A percentile compares a stretch with the other conserved stretches of the same genome.
Evolutionary conservation across 495 filamentous ascomycete genomes (phyloP).

Genomic region (Penicillium antarcticum): DNA sequence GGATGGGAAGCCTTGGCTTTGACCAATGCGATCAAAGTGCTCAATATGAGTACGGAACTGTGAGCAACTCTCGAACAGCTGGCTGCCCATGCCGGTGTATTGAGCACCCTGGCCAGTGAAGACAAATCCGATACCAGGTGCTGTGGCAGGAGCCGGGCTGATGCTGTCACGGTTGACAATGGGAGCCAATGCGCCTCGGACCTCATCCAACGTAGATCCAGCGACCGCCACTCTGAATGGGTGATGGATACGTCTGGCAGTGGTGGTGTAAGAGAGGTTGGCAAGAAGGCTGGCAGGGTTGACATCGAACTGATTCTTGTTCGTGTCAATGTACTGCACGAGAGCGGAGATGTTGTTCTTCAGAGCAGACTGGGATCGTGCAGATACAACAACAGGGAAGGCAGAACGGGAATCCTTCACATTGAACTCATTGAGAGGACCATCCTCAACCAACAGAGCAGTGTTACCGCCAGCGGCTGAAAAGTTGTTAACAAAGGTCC

Average conservation of each 20-base stretch:
- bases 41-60: constrained; percentile 70
- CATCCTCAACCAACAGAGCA: constrained; percentile 53
- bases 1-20: constrained; percentile 65
- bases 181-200: constrained; percentile 27
- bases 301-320: constrained; percentile 40
- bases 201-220: constrained; percentile 37
- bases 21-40: constrained; percentile 64
- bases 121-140: constrained; percentile 55
- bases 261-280: constrained; percentile 72
- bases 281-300: constrained; percentile 37
- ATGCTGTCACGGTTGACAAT: constrained; percentile 25
- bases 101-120: constrained; percentile 56
- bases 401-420: constrained; percentile 52
- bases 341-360: constrained; percentile 53
- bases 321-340: constrained; percentile 47
- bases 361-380: constrained; percentile 50
- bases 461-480: constrained; percentile 57
- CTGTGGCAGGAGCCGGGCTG: constrained; percentile 24
- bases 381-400: constrained; percentile 51
- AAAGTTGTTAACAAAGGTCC: constrained; percentile 69
- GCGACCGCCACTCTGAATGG: constrained; percentile 64
- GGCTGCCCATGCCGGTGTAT: constrained; percentile 65
- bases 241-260: constrained; percentile 81
- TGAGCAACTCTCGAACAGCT: constrained; percentile 61
- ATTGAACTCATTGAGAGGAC: constrained; percentile 32